Evolutionary conservation across 257 asterid species (phyloP).

Genomic region (Ocimum tenuiflorum): DNA sequence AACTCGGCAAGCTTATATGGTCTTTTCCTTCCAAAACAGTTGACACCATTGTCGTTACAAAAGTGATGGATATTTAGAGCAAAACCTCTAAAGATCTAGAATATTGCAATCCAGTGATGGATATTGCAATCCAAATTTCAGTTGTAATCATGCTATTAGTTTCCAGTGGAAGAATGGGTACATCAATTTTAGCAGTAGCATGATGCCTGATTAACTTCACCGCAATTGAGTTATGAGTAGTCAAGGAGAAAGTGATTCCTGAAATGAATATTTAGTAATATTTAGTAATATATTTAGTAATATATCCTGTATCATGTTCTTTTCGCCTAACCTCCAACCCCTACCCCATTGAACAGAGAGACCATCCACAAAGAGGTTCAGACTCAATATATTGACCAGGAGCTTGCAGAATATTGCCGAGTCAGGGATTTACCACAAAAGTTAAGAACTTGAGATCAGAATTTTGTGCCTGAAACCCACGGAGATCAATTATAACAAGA

Average conservation of each 20-base stretch:
- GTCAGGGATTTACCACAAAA: conserved; percentile 56
- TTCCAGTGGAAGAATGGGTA: not conserved
- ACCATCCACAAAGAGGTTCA: not conserved
- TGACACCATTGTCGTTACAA: not conserved
- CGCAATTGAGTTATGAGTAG: too few species aligned
- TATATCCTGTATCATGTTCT: too few species aligned
- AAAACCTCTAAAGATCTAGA: not conserved
- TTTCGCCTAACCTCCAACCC: too few species aligned
- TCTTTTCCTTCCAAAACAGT: too few species aligned
- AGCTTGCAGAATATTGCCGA: not conserved
- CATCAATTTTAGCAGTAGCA: not conserved
- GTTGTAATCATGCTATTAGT: not conserved
- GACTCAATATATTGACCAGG: not conserved
- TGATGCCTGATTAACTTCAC: not conserved
- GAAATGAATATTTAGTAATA: too few species aligned
- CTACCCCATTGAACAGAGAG: not conserved
- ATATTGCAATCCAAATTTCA: too few species aligned
- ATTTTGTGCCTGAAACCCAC: conserved; percentile 57
- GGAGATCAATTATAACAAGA: conserved; percentile 65
- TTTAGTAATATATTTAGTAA: too few species aligned
- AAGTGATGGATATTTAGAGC: not conserved
- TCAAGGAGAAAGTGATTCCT: too few species aligned
- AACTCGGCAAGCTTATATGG: too few species aligned
- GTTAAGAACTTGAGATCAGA: conserved; percentile 74
- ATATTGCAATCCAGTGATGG: too few species aligned